These are phyloP conservation scores for Aspergillus fischeri DNA, from an alignment of 2,329 filamentous ascomycete genomes.

Conservation along the genomic window DNA sequence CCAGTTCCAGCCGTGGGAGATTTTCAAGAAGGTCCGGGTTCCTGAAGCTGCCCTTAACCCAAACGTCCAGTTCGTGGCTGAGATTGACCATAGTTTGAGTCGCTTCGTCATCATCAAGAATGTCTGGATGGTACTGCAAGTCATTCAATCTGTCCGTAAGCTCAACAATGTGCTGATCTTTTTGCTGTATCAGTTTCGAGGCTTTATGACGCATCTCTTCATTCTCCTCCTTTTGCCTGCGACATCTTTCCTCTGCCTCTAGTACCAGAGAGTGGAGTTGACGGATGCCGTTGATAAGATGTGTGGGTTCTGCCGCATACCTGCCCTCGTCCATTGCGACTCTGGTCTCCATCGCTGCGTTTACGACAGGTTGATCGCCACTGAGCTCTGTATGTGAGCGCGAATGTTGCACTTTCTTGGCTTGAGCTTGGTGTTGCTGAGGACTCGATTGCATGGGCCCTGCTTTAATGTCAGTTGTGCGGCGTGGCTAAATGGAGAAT, in stretches of 20 bases:
- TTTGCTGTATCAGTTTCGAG: background rate
- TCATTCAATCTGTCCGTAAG: constrained; percentile 3
- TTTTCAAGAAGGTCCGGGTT: background rate
- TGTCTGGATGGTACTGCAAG: background rate
- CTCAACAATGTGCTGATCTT: constrained; percentile 6
- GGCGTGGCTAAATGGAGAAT: no score
- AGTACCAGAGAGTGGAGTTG: background rate
- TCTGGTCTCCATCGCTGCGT: background rate
- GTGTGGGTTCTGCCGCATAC: background rate
- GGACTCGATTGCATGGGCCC: background rate
- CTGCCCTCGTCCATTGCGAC: background rate
- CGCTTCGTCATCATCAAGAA: constrained; percentile 12
- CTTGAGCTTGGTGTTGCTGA: background rate
- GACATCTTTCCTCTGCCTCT: background rate
- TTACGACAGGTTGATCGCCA: no score
- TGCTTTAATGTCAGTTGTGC: background rate
- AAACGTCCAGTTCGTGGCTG: constrained; percentile 8
- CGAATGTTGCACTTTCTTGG: background rate
- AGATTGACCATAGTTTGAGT: constrained; percentile 8
- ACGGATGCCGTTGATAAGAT: background rate
- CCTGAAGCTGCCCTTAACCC: constrained; percentile 12
- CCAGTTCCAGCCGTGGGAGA: background rate
- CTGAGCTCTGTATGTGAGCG: no score
- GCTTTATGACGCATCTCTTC: background rate
- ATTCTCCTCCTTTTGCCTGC: background rate